Evolutionary conservation across 2,329 filamentous ascomycete genomes (phyloP), one percentile per base, ranked within the genome.

Genomic region (Fusarium goolgardi): DNA sequence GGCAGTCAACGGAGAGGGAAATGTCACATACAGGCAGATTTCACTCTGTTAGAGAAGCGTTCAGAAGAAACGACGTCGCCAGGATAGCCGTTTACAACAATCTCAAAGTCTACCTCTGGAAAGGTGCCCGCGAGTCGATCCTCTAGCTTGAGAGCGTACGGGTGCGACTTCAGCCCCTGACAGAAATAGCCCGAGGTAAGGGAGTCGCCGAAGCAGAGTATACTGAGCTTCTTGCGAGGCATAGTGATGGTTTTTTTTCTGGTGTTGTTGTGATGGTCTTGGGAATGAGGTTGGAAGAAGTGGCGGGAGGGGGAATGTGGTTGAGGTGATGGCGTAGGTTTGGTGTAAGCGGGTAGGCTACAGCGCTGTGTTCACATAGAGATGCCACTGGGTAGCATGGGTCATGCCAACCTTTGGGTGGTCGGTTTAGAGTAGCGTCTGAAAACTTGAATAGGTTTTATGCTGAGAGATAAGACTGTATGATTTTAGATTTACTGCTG

Each of bases 151-250:
- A 75, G 71, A 8, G 81, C 81, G 78, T 91, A 91, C 0, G 89
- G 87, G 61, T 86, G 81, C 44, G 78, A 79, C 51, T 63, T 73
- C 16, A 77, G 51, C 21, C 84, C 85, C 45, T 69, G 77, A 59
- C 66, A 53, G 31, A 81, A 79, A 74, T 80, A 89, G 41, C 89
- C 89, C 15, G 81, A 81, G 8, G 88, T 90, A 45, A 91, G 83
- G 39, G 86, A 89, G 81, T 90, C 83, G 75, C 88, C 88, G 76
- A 90, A 87, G 80, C 88, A 90, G 63, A 90, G 83, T 72, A 90
- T 84, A 71, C 83, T 81, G 29, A 88, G 79, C 31, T 78, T 75
- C 55, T 73, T 74, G 67, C 63, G 72, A 29, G 73, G 49, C 76
- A 78, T 78, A 51, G 21, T 56, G 56, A 47, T 12, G 10, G 25